Evolutionary conservation across 1,139 yeast genomes (phyloP), one percentile per base, ranked within the genome.

Genomic region (Candida pseudoviswanathii): DNA sequence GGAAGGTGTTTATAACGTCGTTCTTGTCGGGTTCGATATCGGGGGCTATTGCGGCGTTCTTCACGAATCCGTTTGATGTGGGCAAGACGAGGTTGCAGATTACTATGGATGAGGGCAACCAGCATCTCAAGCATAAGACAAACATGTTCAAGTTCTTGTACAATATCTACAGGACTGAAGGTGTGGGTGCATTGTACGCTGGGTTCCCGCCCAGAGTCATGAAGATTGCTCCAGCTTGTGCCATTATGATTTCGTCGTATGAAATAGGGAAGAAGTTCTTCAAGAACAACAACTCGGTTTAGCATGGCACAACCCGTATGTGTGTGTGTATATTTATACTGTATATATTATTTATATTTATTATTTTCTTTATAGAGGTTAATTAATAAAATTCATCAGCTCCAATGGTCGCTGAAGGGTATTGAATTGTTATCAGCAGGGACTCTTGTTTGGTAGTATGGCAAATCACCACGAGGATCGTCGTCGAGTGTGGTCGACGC

Each of bases 191-290:
- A 0, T 71, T 94, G 21, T 92, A 86, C 63, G 88, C 89, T 37
- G 99, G 99, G 0, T 71, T 91, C 40, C 76, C 82, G 2, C 98
- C 98, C 0, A 77, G 99, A 56, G 81, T 94, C 7, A 71, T 92
- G 65, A 94, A 94, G 63, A 88, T 94, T 39, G 97, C 97, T 0
- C 99, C 99, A 2, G 87, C 97, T 9, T 94, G 99, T 78, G 99
- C 99, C 2, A 94, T 94, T 36, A 95, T 94, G 99, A 92, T 94
- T 46, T 89, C 98, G 2, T 87, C 96, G 41, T 94, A 94, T 66
- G 99, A 94, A 65, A 75, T 92, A 46, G 89, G 96, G 31, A 95
- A 95, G 67, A 81, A 80, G 59, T 71, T 86, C 38, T 81, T 86
- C 61, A 67, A 61, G 44, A 61, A 61, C 46, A 70, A 60, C 10